Evolutionary conservation across 1,284 basidiomycete species (phyloP), one percentile per base, ranked within the genome.

Genomic region (Cutaneotrichosporon sp.): DNA sequence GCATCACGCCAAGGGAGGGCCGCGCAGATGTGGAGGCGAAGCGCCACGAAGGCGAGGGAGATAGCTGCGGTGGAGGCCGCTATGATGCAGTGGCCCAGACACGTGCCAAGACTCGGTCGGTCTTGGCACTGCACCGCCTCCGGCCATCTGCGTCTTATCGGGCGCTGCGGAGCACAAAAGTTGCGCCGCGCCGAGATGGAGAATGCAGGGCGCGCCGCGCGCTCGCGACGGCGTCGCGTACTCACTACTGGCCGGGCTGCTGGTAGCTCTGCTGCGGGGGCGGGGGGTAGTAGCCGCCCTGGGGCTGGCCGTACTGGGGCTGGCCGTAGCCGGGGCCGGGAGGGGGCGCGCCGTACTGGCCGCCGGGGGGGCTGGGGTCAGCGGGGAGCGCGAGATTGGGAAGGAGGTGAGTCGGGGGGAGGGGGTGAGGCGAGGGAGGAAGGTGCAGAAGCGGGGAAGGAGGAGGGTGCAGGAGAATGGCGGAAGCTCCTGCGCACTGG

Each of bases 221-320:
- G 8, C 13, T n/a, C n/a, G n/a, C n/a, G n/a, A n/a, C n/a, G n/a
- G n/a, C n/a, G n/a, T n/a, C 29, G n/a, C 22, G 29, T 29, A 69
- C 73, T 67, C 63, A 73, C 73, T 65, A 65, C 60, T 62, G 60
- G 11, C 64, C 64, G 4, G 51, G 60, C 58, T 65, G 64, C 52
- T 62, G 60, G 60, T 65, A 65, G 60, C 60, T 58, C 64, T 65
- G 64, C 66, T 73, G 70, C 46, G 72, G 74, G 34, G 75, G 58
- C 11, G 75, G 75, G 33, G 74, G 74, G 62, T 75, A 75, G 64
- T 77, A 73, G 0, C 68, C 68, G 33, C 66, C 67, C 58, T 60
- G 65, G 33, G 56, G 59, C 33, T 54, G 54, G n/a, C 71, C 70
- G 64, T 72, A 68, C 29, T 60, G 62, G 29, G 65, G 66, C 63